phyloP scores from a whole-genome alignment of 2,329 filamentous ascomycete genomes.

The Leptodontidium sp. region DNA sequence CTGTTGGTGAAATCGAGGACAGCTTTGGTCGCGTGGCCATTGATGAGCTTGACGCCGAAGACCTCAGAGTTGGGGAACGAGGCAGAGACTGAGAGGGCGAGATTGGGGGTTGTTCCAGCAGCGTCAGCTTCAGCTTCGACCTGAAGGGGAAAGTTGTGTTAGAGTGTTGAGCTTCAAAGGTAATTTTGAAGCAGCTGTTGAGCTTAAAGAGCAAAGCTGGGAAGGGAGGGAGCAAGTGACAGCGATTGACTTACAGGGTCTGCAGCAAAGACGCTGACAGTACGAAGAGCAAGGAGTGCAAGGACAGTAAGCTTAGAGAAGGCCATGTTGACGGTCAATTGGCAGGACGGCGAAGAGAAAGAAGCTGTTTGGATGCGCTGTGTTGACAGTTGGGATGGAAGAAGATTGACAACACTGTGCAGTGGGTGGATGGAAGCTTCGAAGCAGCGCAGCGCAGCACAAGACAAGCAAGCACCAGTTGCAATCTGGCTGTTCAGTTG shows the following conservation, averaged over 20 bases:
- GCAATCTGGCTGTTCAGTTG: constrained; percentile 23
- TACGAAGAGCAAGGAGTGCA: constrained; percentile 74
- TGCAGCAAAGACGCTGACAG: constrained; percentile 70
- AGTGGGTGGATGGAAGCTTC: background rate
- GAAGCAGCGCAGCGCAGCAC: background rate
- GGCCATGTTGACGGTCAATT: constrained; percentile 65
- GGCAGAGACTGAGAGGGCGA: constrained; percentile 71
- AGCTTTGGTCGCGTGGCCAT: constrained; percentile 85
- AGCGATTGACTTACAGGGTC: constrained; percentile 58
- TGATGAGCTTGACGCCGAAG: constrained; percentile 95
- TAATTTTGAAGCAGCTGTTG: background rate
- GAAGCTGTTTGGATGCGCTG: no score
- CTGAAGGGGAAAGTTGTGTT: constrained; percentile 28
- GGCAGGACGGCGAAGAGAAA: constrained; percentile 6
- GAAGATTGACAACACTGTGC: no score
- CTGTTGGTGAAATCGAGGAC: constrained; percentile 85
- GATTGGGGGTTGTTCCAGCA: constrained; percentile 50
- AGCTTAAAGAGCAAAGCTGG: background rate
- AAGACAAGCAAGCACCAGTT: background rate
- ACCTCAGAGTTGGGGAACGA: constrained; percentile 72
- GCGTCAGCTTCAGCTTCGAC: constrained; percentile 40
- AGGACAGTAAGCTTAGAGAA: constrained; percentile 76
- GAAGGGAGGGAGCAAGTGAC: background rate
- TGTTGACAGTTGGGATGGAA: constrained; percentile 9
- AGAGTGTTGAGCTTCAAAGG: constrained; percentile 4